Evolutionary conservation across 129 eudicot genomes (phyloP).

Genomic region (Artemisia tridentata): DNA sequence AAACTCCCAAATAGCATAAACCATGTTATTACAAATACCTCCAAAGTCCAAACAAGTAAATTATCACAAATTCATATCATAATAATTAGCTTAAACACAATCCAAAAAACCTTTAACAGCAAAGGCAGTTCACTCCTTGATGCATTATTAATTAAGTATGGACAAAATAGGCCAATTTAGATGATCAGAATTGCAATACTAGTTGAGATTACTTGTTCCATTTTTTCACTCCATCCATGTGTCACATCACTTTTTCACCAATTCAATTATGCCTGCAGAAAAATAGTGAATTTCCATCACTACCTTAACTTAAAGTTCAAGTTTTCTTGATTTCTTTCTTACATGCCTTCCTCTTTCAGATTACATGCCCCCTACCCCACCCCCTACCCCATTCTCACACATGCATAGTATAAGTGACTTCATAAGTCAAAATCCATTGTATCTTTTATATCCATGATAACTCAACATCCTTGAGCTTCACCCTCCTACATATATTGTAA

Average conservation of each 20-base stretch:
- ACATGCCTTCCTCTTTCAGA: constrained; percentile 37
- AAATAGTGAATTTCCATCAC: constrained; percentile 35
- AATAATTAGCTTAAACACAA: too few relatives aligned
- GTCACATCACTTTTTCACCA: constrained; percentile 31
- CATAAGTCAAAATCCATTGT: constrained; percentile 33
- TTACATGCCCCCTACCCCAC: constrained; percentile 28
- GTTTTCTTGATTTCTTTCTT: constrained; percentile 38
- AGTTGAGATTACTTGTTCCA: constrained; percentile 24
- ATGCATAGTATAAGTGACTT: constrained; percentile 26
- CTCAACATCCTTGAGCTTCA: constrained; percentile 41
- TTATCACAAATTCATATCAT: too few relatives aligned
- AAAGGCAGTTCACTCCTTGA: too few relatives aligned
- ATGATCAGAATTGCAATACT: not conserved
- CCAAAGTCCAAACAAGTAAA: too few relatives aligned
- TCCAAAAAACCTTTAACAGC: too few relatives aligned
- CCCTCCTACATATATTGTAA: constrained; percentile 38
- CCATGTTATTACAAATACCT: too few relatives aligned
- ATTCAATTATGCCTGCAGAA: constrained; percentile 40
- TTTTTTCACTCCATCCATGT: constrained; percentile 28
- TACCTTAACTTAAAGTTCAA: constrained; percentile 39
- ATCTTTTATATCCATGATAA: constrained; percentile 36
- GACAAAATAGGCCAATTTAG: too few relatives aligned
- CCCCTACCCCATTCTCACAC: constrained; percentile 19
- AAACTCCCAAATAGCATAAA: too few relatives aligned
- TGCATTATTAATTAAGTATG: too few relatives aligned